phyloP scores from a whole-genome alignment of 1,284 basidiomycete species.

The Vanrija humicola region DNA sequence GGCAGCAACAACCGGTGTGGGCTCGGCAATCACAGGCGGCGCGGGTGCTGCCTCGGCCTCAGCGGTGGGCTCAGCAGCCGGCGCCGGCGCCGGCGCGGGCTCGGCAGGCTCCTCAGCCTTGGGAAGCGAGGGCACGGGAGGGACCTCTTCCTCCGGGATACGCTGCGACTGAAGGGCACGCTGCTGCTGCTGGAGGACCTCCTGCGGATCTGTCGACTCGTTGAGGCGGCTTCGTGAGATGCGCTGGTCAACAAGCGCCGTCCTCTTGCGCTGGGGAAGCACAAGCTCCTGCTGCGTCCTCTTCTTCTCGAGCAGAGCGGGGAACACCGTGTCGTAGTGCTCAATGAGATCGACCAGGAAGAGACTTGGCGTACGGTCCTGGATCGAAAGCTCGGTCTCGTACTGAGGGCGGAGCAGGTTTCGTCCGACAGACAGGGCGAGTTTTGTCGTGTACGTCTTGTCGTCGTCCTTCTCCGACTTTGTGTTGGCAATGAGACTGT shows the following conservation, averaged over 20 bases:
- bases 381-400: constrained; percentile 76
- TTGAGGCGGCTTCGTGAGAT: constrained; percentile 57
- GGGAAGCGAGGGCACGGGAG: constrained; percentile 1
- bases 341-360: constrained; percentile 79
- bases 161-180: constrained; percentile 17
- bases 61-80: constrained; percentile 37
- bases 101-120: constrained; percentile 9
- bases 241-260: constrained; percentile 82
- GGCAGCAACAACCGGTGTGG: not conserved
- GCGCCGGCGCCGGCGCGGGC: constrained; percentile 22
- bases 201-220: constrained; percentile 49
- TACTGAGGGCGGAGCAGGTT: constrained; percentile 75
- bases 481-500: constrained; percentile 61
- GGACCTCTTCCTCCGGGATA: constrained; percentile 1
- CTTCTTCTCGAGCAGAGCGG: constrained; percentile 75
- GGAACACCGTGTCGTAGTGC: constrained; percentile 70
- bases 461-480: constrained; percentile 59
- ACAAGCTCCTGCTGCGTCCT: constrained; percentile 78
- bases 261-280: constrained; percentile 76
- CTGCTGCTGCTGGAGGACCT: constrained; percentile 48
- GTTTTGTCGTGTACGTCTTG: constrained; percentile 75
- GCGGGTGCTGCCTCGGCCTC: constrained; percentile 35
- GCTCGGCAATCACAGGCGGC: constrained; percentile 2
- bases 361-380: constrained; percentile 75
- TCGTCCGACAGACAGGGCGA: constrained; percentile 79